Evolutionary conservation across 768 basidiomycete species (phyloP).

Genomic region (Dictyophora rubrovolvata): DNA sequence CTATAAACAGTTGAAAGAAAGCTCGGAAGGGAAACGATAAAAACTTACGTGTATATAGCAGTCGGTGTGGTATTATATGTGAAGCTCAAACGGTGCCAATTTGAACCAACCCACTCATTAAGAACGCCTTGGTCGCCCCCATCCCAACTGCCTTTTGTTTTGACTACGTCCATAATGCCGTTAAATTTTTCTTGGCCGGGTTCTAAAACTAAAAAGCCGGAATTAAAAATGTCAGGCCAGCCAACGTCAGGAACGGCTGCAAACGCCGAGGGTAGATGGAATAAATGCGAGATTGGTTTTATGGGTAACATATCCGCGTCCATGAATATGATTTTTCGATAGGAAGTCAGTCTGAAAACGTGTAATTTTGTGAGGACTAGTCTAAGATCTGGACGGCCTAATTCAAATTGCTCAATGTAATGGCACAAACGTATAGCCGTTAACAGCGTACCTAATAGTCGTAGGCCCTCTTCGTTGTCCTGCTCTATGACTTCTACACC

Average conservation of each 20-base stretch:
- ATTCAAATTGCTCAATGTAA: slow-evolving; percentile 8
- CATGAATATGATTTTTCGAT: slow-evolving; percentile 78
- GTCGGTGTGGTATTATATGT: slow-evolving; percentile 98
- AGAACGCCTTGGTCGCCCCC: slow-evolving; percentile 98
- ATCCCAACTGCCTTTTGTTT: slow-evolving; percentile 83
- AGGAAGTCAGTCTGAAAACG: slow-evolving; percentile 84
- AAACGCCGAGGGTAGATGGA: slow-evolving; percentile 70
- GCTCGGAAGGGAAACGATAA: not conserved
- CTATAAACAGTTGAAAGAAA: slow-evolving; percentile 29
- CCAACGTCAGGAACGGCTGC: slow-evolving; percentile 94
- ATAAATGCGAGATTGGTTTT: slow-evolving; percentile 87
- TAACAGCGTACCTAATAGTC: slow-evolving; percentile 66
- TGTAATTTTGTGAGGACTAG: slow-evolving; percentile 95
- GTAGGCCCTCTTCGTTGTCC: slow-evolving; percentile 53
- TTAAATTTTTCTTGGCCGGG: slow-evolving; percentile 79
- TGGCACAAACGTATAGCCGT: not conserved
- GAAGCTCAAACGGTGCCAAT: slow-evolving; percentile 95
- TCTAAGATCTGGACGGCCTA: slow-evolving; percentile 89
- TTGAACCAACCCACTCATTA: slow-evolving; percentile 81
- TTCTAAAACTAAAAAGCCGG: slow-evolving; percentile 82
- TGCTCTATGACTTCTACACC: slow-evolving; percentile 86
- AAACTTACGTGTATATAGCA: slow-evolving; percentile 88
- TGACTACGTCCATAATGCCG: slow-evolving; percentile 58
- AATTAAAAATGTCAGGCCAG: slow-evolving; percentile 99
- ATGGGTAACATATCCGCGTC: slow-evolving; percentile 88